These are phyloP conservation scores for Rosa hybrid DNA, from an alignment of 331 rosid species.

Conservation along the genomic window DNA sequence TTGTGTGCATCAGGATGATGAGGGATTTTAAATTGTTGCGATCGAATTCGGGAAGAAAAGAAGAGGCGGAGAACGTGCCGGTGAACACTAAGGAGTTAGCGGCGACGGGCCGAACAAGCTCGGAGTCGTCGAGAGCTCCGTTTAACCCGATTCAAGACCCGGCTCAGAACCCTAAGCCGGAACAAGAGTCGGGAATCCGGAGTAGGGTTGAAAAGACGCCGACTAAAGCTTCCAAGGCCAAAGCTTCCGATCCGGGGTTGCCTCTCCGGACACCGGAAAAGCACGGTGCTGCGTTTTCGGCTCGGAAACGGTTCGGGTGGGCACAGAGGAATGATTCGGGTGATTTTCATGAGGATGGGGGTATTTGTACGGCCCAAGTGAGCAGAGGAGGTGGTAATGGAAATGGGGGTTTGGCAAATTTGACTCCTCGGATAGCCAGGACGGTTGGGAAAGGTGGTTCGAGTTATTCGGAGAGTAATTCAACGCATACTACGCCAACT, in stretches of 20 bases:
- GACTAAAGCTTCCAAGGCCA: slow-evolving; percentile 45
- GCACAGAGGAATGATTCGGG: slow-evolving; percentile 62
- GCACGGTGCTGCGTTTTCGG: slow-evolving; percentile 43
- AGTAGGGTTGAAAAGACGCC: slow-evolving; percentile 67
- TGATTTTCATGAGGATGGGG: slow-evolving; percentile 47
- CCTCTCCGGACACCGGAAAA: slow-evolving; percentile 78
- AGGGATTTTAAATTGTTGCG: slow-evolving; percentile 73
- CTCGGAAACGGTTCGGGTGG: slow-evolving; percentile 66
- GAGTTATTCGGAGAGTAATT: slow-evolving; percentile 66
- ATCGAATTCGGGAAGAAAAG: slow-evolving; percentile 55
- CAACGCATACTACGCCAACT: slow-evolving; percentile 75
- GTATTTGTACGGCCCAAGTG: slow-evolving; percentile 26
- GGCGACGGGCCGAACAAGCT: slow-evolving; percentile 24
- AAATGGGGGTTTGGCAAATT: slow-evolving; percentile 41
- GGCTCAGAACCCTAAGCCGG: slow-evolving; percentile 33
- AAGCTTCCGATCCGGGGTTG: slow-evolving; percentile 35
- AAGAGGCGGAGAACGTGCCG: slow-evolving; percentile 72
- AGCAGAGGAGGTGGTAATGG: slow-evolving; percentile 45
- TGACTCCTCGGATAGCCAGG: slow-evolving; percentile 62
- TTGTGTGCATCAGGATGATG: slow-evolving; percentile 57
- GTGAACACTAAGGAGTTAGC: slow-evolving; percentile 46
- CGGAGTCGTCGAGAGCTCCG: slow-evolving; percentile 67
- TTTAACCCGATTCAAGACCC: slow-evolving; percentile 72
- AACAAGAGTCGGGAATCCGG: slow-evolving; percentile 44
- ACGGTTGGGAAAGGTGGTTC: slow-evolving; percentile 47